These are phyloP conservation scores for Penicillium malachiteum DNA, from an alignment of 495 filamentous ascomycete species.

Conservation along the genomic window DNA sequence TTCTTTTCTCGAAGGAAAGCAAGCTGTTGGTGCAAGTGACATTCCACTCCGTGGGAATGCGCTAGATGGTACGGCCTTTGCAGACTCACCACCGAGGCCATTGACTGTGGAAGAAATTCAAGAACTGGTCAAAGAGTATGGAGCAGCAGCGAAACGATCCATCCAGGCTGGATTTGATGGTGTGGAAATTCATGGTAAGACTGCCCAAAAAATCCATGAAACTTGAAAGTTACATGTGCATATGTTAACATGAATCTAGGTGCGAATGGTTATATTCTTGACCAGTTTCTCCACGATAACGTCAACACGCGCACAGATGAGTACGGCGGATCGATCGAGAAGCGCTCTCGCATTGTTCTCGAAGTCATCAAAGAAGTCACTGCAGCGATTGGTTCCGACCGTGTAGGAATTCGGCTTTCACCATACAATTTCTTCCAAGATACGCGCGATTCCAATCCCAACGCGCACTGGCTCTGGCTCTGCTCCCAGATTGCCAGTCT, in stretches of 20 bases:
- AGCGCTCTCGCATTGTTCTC: conserved; percentile 45
- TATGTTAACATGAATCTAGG: conserved; percentile 8
- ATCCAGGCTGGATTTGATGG: conserved; percentile 63
- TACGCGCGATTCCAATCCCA: conserved; percentile 32
- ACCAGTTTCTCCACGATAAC: conserved; percentile 53
- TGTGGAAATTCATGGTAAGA: conserved; percentile 53
- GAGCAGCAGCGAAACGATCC: conserved; percentile 56
- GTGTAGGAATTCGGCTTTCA: conserved; percentile 42
- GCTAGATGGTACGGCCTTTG: conserved; percentile 27
- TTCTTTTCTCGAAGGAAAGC: conserved; percentile 26
- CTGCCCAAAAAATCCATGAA: neutral
- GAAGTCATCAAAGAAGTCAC: conserved; percentile 40
- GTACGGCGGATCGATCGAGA: conserved; percentile 53
- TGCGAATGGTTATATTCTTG: conserved; percentile 55
- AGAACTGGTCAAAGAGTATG: conserved; percentile 46
- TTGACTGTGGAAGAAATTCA: conserved; percentile 47
- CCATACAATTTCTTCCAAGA: conserved; percentile 54
- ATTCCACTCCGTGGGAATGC: conserved; percentile 28
- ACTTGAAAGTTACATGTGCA: neutral
- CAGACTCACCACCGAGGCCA: conserved; percentile 36
- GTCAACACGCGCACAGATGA: conserved; percentile 52
- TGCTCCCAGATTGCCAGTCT: conserved; percentile 32
- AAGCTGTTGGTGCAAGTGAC: conserved; percentile 18
- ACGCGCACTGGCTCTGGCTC: conserved; percentile 24
- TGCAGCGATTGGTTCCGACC: conserved; percentile 26